phyloP scores from a whole-genome alignment of 306 rosid species.

The Pterocarpus macrocarpus region DNA sequence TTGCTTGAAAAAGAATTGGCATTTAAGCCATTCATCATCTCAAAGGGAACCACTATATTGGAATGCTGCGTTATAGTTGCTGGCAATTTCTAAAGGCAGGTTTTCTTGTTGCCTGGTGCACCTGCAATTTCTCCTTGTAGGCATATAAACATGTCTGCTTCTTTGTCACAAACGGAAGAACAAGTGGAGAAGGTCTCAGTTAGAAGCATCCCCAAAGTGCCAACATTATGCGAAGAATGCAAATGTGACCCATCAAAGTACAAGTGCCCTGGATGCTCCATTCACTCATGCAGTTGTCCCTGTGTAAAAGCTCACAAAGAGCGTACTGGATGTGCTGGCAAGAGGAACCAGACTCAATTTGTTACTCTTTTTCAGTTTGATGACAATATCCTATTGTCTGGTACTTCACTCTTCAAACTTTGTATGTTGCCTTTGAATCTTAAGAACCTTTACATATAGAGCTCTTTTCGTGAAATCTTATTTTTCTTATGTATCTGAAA shows the following conservation, averaged over 20 bases:
- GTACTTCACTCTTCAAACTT: constrained; percentile 48
- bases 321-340: constrained; percentile 77
- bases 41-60: neutral
- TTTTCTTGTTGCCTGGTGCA: neutral
- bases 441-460: too few species aligned
- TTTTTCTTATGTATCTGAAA: too few species aligned
- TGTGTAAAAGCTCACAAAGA: constrained; percentile 89
- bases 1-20: neutral
- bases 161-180: constrained; percentile 42
- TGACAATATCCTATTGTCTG: constrained; percentile 72
- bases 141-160: constrained; percentile 12
- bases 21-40: neutral
- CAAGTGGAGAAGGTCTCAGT: constrained; percentile 28
- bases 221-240: constrained; percentile 46
- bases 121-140: neutral
- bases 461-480: too few species aligned
- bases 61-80: neutral
- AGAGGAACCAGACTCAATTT: constrained; percentile 69
- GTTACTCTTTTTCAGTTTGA: constrained; percentile 81
- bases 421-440: too few species aligned
- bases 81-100: neutral
- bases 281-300: constrained; percentile 74
- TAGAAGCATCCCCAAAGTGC: too few species aligned
- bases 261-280: constrained; percentile 87
- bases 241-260: constrained; percentile 68